A percentile compares a stretch with the other conserved stretches of the same genome.
Conservation (phyloP, 352 stramenopile genomes). For the Pythium dissimile region DNA sequence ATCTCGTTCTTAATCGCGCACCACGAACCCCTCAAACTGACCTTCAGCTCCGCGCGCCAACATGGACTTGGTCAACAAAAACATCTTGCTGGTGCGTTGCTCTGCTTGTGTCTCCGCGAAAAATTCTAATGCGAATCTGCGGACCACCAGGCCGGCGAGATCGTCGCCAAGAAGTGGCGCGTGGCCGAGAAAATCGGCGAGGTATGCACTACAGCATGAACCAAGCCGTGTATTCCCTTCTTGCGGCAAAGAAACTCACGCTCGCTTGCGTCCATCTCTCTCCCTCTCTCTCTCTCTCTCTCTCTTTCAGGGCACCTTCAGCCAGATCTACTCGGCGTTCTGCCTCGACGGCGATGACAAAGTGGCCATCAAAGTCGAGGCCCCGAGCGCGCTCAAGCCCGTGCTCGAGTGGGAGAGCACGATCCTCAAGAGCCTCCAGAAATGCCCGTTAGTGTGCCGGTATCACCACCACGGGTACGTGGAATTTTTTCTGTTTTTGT, state of each 20-base stretch:
- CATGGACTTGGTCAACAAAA: constrained; percentile 77
- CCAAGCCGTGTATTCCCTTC: too few relatives aligned
- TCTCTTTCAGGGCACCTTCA: constrained; percentile 70
- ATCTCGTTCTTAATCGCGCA: not conserved
- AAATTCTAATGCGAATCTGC: not conserved
- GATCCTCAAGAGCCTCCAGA: constrained; percentile 83
- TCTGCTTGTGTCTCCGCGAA: not conserved
- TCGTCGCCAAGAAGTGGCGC: constrained; percentile 81
- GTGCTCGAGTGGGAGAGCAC: constrained; percentile 88
- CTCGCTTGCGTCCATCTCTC: too few relatives aligned
- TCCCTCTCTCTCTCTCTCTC: not conserved
- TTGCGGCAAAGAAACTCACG: too few relatives aligned
- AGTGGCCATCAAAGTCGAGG: constrained; percentile 85
- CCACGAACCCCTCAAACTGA: not conserved
- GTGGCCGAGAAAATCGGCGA: constrained; percentile 88
- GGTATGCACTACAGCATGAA: too few relatives aligned
- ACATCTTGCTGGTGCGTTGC: constrained; percentile 69
- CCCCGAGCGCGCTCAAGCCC: constrained; percentile 80
- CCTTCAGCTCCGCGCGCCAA: not conserved
- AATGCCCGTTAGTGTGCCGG: constrained; percentile 77
- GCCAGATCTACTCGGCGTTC: constrained; percentile 87
- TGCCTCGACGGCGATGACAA: constrained; percentile 66
- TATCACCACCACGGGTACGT: constrained; percentile 78
- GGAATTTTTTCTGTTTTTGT: not conserved
- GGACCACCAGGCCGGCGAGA: constrained; percentile 59